phyloP scores from a whole-genome alignment of 2,329 filamentous ascomycete genomes.

The Tolypocladium sp. region DNA sequence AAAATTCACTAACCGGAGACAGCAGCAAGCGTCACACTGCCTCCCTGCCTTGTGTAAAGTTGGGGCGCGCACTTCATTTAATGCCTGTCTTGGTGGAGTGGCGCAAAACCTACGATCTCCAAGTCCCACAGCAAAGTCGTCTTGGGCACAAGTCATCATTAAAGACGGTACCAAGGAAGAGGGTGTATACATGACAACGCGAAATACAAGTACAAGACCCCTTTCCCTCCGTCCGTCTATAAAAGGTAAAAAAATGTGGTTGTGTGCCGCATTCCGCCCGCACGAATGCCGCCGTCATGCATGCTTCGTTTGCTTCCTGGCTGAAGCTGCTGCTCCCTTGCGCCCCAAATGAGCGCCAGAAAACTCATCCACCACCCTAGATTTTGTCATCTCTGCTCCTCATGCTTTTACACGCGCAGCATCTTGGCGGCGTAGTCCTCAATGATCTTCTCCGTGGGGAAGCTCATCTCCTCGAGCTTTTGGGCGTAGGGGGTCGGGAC shows the following conservation, averaged over 20 bases:
- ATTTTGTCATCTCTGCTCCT: background rate
- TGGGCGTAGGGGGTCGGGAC: slow-evolving; percentile 93
- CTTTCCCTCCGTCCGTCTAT: slow-evolving; percentile 25
- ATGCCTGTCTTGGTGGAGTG: background rate
- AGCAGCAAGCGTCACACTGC: background rate
- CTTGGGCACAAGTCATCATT: slow-evolving; percentile 3
- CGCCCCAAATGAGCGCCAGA: background rate
- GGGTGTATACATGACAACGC: slow-evolving; percentile 27
- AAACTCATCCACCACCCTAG: slow-evolving; percentile 1
- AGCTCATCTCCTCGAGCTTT: slow-evolving; percentile 88
- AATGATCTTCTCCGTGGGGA: slow-evolving; percentile 85
- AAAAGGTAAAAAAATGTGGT: slow-evolving; percentile 15
- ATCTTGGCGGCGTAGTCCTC: slow-evolving; percentile 84
- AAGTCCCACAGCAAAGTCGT: background rate
- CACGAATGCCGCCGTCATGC: slow-evolving; percentile 7
- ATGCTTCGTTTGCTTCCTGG: slow-evolving; percentile 6
- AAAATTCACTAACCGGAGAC: background rate
- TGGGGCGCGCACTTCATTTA: background rate
- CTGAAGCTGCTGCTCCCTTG: slow-evolving; percentile 1
- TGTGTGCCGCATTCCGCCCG: slow-evolving; percentile 6
- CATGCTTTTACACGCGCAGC: slow-evolving; percentile 56
- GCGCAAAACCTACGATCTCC: background rate
- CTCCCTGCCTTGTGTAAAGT: background rate
- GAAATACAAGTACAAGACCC: slow-evolving; percentile 33
- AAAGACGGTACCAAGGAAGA: slow-evolving; percentile 13